Base-by-base conservation (phyloP, 192 early-diverging fungal species). In the Mortierella alpina region DNA sequence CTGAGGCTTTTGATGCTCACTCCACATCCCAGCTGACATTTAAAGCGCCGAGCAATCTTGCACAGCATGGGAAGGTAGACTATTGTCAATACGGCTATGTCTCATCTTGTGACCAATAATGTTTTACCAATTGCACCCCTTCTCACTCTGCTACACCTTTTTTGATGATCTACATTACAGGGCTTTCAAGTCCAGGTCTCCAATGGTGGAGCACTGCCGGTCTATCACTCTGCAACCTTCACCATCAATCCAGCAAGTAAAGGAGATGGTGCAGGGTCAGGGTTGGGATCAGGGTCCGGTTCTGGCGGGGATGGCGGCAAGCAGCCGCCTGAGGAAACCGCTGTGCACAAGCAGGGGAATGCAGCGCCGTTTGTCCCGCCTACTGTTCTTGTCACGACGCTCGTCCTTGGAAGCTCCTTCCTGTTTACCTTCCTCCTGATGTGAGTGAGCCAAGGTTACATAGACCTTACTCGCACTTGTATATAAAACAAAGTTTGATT, bases 351-450 rank as follows among this genome's bases (percentile, higher is more conserved):
- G 14, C 57, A 46, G 22, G 72, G 66, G 47, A 75, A 68, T 23
- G 51, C 73, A 14, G 73, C 73, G 0, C 59, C 73, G 22, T 75
- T 57, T 63, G 66, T 75, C 7, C 73, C 68, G 15, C 73, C 73
- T 15, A 31, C 65, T 12, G 73, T 62, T 1, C 59, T 75, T 56
- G 73, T 66, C 6, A 75, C 65, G 6, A 62, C 73, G 44, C 3
- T 72, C 15, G 70, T 72, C 11, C 60, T 72, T 12, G 70, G 59
- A 6, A 52, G 60, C 11, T 75, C 73, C 3, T 75, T 57, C 20
- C 40, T 75, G 12, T 75, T 75, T 68, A 66, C 73, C 7, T 68
- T 62, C 17, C 49, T 75, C 52, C 46, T 75, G 73, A 64, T 73
- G 6, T 73, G 55, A 57, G 50, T 40, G 53, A 56, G 42, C 7